Percentiles rank a stretch among this genome's conserved stretches.
These are phyloP conservation scores for Termitomyces sp. DNA, from an alignment of 768 basidiomycete genomes.

Conservation along the genomic window DNA sequence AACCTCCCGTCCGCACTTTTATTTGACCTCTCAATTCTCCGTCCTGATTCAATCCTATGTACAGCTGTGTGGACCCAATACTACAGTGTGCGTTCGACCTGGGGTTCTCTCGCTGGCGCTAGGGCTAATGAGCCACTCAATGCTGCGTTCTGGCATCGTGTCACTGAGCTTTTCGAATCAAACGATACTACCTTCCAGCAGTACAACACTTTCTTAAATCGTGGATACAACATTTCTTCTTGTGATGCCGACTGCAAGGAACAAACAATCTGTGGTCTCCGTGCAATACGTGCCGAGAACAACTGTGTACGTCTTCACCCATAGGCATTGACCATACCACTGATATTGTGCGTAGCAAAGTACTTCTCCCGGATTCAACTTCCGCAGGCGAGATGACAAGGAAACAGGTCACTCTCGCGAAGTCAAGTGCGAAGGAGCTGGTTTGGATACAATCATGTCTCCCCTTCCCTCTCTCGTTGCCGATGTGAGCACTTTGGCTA, in stretches of 20 bases:
- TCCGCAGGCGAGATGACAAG: conserved; percentile 2
- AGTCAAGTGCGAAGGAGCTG: conserved; percentile 7
- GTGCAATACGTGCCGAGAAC: conserved; percentile 35
- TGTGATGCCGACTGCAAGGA: conserved; percentile 35
- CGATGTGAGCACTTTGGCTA: neutral
- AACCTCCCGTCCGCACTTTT: conserved; percentile 29
- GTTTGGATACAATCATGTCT: conserved; percentile 5
- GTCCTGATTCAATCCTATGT: neutral
- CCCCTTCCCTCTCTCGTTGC: neutral
- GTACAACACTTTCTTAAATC: conserved; percentile 38
- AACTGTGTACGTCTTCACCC: conserved; percentile 29
- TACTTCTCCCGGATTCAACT: conserved; percentile 2
- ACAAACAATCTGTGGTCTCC: conserved; percentile 35
- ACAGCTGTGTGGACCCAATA: conserved; percentile 46
- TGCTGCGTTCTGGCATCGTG: conserved; percentile 54
- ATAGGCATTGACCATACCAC: neutral
- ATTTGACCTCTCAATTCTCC: neutral
- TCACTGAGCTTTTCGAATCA: conserved; percentile 46
- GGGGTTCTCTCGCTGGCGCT: conserved; percentile 39
- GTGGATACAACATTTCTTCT: conserved; percentile 27
- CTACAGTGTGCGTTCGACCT: conserved; percentile 51
- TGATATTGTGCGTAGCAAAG: neutral
- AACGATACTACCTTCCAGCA: conserved; percentile 40
- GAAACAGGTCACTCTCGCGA: neutral
- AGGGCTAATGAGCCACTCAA: conserved; percentile 31